Base-by-base conservation (phyloP, 2,329 filamentous ascomycete genomes). In the Coniosporium tulheliwenetii region DNA sequence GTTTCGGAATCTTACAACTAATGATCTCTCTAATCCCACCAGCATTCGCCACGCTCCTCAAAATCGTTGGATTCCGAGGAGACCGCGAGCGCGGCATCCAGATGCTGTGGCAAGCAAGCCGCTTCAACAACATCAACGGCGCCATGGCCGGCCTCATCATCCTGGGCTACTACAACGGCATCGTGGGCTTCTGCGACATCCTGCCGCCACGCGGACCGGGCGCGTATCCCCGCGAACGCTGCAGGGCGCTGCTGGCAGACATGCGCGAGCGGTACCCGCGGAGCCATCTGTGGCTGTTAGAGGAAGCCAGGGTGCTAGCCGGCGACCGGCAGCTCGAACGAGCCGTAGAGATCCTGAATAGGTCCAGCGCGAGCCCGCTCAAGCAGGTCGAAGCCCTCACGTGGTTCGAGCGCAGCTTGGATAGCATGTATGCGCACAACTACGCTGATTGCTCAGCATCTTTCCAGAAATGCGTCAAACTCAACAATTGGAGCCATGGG, bases 1-100 rank as follows among this genome's bases (percentile, higher is more conserved):
- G 86, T 59, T 95, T 87, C 52, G 91, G 91, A 2, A 72, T 93
- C 30, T 64, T 96, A 1, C 71, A 93, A 10, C 69, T 96, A 1
- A 69, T 96, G 41, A 78, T 96, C n/a, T 93, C 85, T 10, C 81
- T 96, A 65, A 78, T 96, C 1, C 93, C 91, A 0, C 91, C 91
- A 0, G 77, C 87, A 0, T 94, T 96, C 58, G 81, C 76, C n/a
- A 81, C 77, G 42, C 72, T 98, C 1, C 69, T 96, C 3, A 84
- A 80, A 44, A 80, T 96, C 35, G 81, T 95, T 29, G 91, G 91
- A 1, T 96, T 96, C 63, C 79, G 76, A 45, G 91, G 91, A 30
- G 87, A 96, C 56, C 79, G 87, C 36, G 77, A 85, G 45, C 73
- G 80, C 33, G 91, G 87, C 8, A 70, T 95, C 30, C 69, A 73